phyloP scores from a whole-genome alignment of 1,284 basidiomycete genomes.

The Boletus calvinii region DNA sequence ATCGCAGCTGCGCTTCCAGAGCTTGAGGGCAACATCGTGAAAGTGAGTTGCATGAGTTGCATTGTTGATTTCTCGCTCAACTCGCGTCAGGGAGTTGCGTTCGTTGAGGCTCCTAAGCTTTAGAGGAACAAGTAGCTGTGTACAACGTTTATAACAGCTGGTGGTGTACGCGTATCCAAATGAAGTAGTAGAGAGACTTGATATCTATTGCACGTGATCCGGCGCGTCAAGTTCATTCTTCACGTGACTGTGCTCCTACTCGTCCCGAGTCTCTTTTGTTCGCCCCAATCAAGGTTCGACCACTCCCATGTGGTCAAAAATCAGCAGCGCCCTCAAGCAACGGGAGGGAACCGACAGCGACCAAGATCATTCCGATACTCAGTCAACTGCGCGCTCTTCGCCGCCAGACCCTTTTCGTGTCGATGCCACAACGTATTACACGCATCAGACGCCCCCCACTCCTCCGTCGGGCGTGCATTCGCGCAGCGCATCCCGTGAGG shows the following conservation, averaged over 20 bases:
- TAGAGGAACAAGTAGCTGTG: slow-evolving; percentile 20
- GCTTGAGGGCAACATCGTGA: slow-evolving; percentile 76
- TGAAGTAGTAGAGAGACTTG: slow-evolving; percentile 4
- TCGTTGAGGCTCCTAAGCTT: slow-evolving; percentile 39
- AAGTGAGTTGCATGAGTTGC: slow-evolving; percentile 40
- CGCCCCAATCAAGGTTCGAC: slow-evolving; percentile 1
- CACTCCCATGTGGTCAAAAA: slow-evolving; percentile 58
- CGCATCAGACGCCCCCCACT: slow-evolving; percentile 64
- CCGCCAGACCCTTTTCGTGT: slow-evolving; percentile 71
- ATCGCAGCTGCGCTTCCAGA: slow-evolving; percentile 82
- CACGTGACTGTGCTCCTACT: slow-evolving; percentile 25
- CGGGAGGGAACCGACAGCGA: slow-evolving; percentile 43
- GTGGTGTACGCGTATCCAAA: slow-evolving; percentile 10
- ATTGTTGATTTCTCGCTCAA: background rate
- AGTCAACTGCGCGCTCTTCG: slow-evolving; percentile 42
- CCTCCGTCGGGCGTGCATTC: slow-evolving; percentile 54
- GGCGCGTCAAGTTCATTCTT: slow-evolving; percentile 29
- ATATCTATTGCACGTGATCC: slow-evolving; percentile 28
- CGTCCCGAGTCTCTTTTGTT: background rate
- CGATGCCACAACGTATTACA: slow-evolving; percentile 73
- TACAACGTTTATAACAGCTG: background rate
- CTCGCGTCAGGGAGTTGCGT: slow-evolving; percentile 35
- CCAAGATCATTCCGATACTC: slow-evolving; percentile 35
- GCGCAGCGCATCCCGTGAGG: slow-evolving; percentile 64
- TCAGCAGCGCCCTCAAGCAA: slow-evolving; percentile 53